phyloP scores from a whole-genome alignment of 2,329 filamentous ascomycete species.

The Stachybotrys echinatus region DNA sequence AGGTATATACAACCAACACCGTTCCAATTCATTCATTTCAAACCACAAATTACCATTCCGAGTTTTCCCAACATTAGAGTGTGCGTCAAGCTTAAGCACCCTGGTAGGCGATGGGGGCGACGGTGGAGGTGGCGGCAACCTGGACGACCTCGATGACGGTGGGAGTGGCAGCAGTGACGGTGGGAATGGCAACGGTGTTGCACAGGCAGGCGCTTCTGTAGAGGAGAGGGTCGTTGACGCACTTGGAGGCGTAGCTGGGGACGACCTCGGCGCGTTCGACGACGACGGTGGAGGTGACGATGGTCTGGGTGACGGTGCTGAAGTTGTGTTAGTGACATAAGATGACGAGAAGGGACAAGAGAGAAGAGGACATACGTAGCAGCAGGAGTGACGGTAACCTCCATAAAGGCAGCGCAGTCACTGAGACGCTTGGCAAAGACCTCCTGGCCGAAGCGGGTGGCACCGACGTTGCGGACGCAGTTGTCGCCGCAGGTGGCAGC shows the following conservation, averaged over 20 bases:
- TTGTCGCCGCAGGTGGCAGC: constrained; percentile 3
- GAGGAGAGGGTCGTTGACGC: not conserved
- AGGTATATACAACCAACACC: not conserved
- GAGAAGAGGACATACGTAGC: not conserved
- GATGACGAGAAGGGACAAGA: not conserved
- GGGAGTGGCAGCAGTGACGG: not conserved
- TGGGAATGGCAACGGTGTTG: not conserved
- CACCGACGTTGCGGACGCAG: constrained; percentile 3
- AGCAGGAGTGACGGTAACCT: not conserved
- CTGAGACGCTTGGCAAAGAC: constrained; percentile 1
- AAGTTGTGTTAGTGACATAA: not conserved
- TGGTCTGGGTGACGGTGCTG: constrained; percentile 1
- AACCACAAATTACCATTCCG: too few species aligned
- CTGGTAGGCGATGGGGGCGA: not conserved
- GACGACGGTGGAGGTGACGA: constrained; percentile 1
- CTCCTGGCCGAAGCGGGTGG: constrained; percentile 3
- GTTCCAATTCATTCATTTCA: not conserved
- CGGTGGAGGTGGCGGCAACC: constrained; percentile 1
- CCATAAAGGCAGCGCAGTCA: constrained; percentile 1
- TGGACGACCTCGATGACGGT: not conserved
- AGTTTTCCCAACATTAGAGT: too few species aligned
- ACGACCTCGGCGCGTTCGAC: not conserved
- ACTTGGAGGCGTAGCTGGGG: constrained; percentile 1
- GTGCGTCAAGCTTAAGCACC: not conserved
- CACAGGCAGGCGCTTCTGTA: constrained; percentile 2